Conservation (phyloP, 495 filamentous ascomycete species). For the Hypomontagnella submonticulosa region DNA sequence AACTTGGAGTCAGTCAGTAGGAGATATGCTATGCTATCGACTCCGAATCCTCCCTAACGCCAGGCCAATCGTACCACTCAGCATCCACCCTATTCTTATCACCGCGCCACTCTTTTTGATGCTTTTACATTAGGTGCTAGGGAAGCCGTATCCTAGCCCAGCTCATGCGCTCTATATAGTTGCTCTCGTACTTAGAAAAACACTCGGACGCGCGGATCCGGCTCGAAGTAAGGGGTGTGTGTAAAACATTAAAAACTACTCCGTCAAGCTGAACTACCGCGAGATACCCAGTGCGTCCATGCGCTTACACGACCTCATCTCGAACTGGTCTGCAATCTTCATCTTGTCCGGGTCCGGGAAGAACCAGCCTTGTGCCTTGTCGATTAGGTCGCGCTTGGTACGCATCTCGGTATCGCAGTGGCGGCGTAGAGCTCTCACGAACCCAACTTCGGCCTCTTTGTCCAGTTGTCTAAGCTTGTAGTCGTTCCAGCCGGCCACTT, state of each 20-base stretch:
- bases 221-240: background rate
- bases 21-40: slow-evolving; percentile 12
- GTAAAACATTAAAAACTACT: background rate
- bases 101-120: background rate
- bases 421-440: slow-evolving; percentile 70
- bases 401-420: slow-evolving; percentile 78
- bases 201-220: slow-evolving; percentile 2
- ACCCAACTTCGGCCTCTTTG: slow-evolving; percentile 75
- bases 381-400: slow-evolving; percentile 69
- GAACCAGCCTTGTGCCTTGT: slow-evolving; percentile 92
- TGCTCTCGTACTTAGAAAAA: background rate
- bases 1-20: background rate
- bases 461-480: slow-evolving; percentile 79
- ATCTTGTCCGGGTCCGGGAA: slow-evolving; percentile 81
- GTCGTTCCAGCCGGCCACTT: slow-evolving; percentile 73
- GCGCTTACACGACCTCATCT: slow-evolving; percentile 55
- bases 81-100: background rate
- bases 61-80: slow-evolving; percentile 1
- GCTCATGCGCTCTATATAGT: background rate
- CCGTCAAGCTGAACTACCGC: slow-evolving; percentile 29
- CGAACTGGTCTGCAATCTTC: slow-evolving; percentile 55
- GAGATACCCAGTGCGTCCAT: slow-evolving; percentile 46
- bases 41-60: slow-evolving; percentile 8
- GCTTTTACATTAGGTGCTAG: slow-evolving; percentile 1
- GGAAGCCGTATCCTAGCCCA: background rate